phyloP scores from a whole-genome alignment of 805 yeast species.

The Tetrapisispora phaffii region DNA sequence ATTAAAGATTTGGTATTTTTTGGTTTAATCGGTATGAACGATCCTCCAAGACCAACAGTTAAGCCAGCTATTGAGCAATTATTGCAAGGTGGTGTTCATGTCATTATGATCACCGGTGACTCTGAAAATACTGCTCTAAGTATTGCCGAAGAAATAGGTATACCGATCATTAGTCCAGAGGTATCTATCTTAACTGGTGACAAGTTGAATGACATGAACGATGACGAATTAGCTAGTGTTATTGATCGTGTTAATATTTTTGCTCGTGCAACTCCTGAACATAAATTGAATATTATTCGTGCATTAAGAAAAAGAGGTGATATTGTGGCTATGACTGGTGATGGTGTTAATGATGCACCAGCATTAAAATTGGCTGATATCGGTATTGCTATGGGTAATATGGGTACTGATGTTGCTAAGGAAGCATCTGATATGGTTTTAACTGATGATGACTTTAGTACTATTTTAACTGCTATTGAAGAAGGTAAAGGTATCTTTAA shows the following conservation, averaged over 20 bases:
- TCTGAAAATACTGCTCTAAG: conserved; percentile 76
- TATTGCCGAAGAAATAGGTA: conserved; percentile 84
- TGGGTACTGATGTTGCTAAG: conserved; percentile 97
- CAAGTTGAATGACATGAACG: conserved; percentile 62
- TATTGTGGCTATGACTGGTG: conserved; percentile 98
- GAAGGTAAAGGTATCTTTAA: conserved; percentile 97
- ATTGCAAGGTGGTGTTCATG: conserved; percentile 88
- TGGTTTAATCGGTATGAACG: conserved; percentile 92
- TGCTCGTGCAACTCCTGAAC: conserved; percentile 94
- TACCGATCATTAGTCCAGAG: conserved; percentile 57
- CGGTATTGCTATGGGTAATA: conserved; percentile 88
- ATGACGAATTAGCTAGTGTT: conserved; percentile 60
- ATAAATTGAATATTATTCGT: conserved; percentile 78
- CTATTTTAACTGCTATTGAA: conserved; percentile 85
- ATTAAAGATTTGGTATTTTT: conserved; percentile 61
- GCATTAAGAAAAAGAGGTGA: conserved; percentile 88
- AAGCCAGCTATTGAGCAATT: conserved; percentile 61
- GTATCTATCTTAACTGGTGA: conserved; percentile 78
- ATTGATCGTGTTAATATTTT: conserved; percentile 79
- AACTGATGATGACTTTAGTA: conserved; percentile 93
- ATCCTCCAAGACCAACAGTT: conserved; percentile 92
- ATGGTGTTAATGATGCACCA: conserved; percentile 98
- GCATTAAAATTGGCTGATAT: conserved; percentile 94
- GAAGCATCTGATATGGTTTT: conserved; percentile 97
- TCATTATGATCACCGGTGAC: conserved; percentile 98